Base-by-base conservation (phyloP, 78 protist genomes). In the Dictyostelium citrinum region DNA sequence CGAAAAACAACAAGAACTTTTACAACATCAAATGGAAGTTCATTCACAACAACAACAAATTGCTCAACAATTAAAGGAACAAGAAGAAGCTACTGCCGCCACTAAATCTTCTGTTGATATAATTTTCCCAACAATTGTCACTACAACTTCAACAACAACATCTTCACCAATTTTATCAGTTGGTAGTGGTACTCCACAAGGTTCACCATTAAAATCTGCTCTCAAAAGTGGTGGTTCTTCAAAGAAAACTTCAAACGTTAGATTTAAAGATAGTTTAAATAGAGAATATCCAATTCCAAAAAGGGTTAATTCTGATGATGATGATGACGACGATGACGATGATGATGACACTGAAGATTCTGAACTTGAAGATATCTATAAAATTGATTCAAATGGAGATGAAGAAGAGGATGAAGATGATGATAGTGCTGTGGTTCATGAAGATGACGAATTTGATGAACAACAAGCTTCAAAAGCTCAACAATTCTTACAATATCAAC, bases 191-290 rank as follows among this genome's bases (percentile, higher is more conserved):
- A 55, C 64, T 5, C 81, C 58, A 22, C 37, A 64, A 64, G 72
- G 72, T 11, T 72, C 79, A 37, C 46, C 79, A 35, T 33, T 80
- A 35, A 80, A 80, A 35, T 80, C 84, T 14, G 84, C 84, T 11
- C 27, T 80, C 8, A 80, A 80, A 58, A 27, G 64, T 77, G 81
- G 81, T 41, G 35, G 72, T 80, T 17, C 49, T 3, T 22, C 67
- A 24, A 55, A 29, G n/a, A 55, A 80, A 80, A 55, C 60, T 8
- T 35, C 37, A 33, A 29, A 49, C 58, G 84, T 80, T 31, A 55
- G 49, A 31, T 55, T 80, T 35, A 80, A 80, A 35, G 84, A 80
- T 24, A 35, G 41, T 55, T 80, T 80, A 55, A 80, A 80, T 80
- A 22, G 22, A 24, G 68, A 80, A 20, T 80, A 80, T 80, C 51